Evolutionary conservation across 495 filamentous ascomycete genomes (phyloP).

Genomic region (Neurospora discreta): DNA sequence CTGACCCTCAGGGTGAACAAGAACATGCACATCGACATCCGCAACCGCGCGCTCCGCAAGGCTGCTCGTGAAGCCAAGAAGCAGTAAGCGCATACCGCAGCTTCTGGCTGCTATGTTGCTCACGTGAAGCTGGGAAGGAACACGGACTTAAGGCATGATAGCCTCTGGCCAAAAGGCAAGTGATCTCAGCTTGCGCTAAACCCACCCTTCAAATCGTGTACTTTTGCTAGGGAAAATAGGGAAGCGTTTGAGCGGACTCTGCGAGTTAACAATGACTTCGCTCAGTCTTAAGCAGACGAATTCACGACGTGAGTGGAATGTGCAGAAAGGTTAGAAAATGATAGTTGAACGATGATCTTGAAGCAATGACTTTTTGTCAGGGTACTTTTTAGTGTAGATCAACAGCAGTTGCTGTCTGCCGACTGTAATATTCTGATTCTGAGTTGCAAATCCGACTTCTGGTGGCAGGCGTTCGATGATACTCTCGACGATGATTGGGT

Average conservation of each 20-base stretch:
- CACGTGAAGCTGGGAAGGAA: background rate
- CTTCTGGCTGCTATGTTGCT: background rate
- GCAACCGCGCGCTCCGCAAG: conserved; percentile 82
- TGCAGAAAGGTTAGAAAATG: background rate
- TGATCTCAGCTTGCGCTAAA: background rate
- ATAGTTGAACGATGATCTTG: background rate
- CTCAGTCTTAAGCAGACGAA: background rate
- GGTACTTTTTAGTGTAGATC: background rate
- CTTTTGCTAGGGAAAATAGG: background rate
- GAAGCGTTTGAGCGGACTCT: background rate
- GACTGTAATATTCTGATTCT: background rate
- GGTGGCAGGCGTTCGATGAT: background rate
- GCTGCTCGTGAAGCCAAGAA: conserved; percentile 72
- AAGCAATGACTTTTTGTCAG: background rate
- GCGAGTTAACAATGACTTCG: background rate
- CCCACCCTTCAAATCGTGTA: background rate
- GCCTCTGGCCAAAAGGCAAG: background rate
- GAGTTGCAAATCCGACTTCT: background rate
- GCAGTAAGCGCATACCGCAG: conserved; percentile 13
- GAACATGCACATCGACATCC: conserved; percentile 75
- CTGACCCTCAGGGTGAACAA: conserved; percentile 56
- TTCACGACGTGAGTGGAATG: background rate
- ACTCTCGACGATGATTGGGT: background rate
- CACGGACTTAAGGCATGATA: background rate
- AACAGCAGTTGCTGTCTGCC: background rate